A percentile compares a stretch with the other conserved stretches of the same genome.
Evolutionary conservation across 805 yeast genomes (phyloP).

Genomic region (Sugiyamaella lignohabitans): DNA sequence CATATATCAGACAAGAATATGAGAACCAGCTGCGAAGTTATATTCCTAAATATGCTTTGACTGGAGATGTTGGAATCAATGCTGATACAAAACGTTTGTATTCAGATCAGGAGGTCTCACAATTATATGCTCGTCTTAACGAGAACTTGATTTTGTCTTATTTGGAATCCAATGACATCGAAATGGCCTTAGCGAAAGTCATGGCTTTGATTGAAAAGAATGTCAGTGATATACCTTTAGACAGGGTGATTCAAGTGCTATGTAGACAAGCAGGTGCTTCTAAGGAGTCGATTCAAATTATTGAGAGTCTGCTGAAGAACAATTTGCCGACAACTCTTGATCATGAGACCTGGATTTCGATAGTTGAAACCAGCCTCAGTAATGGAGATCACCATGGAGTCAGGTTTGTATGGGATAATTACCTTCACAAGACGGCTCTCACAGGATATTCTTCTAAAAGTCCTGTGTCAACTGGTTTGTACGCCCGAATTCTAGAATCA

Average conservation of each 20-base stretch:
- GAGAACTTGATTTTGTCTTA: slow-evolving; percentile 3
- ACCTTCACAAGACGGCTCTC: neutral
- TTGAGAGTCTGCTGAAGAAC: neutral
- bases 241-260: neutral
- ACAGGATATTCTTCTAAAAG: neutral
- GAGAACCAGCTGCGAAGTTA: neutral
- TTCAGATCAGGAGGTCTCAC: too few species aligned
- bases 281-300: neutral
- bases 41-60: too few species aligned
- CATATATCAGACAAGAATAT: slow-evolving; percentile 7
- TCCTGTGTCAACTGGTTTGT: neutral
- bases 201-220: neutral
- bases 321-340: neutral
- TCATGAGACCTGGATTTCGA: neutral
- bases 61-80: neutral
- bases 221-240: neutral
- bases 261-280: neutral
- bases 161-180: slow-evolving; percentile 1
- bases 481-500: neutral
- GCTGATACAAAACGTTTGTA: too few species aligned
- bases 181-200: neutral
- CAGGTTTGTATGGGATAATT: neutral
- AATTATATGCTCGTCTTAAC: too few species aligned
- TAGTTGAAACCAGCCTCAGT: neutral
- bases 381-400: neutral